These are phyloP conservation scores for Myochromella boudieri DNA, from an alignment of 768 basidiomycete species.

Conservation along the genomic window DNA sequence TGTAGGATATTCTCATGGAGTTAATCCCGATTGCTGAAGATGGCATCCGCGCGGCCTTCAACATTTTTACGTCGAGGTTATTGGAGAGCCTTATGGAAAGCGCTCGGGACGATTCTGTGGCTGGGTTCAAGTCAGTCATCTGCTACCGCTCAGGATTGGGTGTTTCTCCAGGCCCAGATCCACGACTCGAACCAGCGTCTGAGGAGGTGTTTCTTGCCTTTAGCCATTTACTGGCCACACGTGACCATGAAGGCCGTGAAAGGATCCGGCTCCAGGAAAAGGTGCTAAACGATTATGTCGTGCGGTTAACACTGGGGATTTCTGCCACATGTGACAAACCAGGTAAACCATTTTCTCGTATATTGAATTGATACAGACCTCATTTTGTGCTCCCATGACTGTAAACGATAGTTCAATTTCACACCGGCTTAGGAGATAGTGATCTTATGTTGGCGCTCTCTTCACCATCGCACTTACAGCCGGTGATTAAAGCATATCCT, in stretches of 20 bases:
- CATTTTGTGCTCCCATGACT: not conserved
- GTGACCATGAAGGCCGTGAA: slow-evolving; percentile 18
- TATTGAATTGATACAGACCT: no score
- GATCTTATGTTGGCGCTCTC: slow-evolving; percentile 59
- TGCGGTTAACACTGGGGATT: slow-evolving; percentile 52
- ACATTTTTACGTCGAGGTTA: slow-evolving; percentile 35
- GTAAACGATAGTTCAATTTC: slow-evolving; percentile 68
- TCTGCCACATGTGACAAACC: slow-evolving; percentile 58
- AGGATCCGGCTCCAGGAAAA: slow-evolving; percentile 60
- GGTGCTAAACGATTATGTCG: slow-evolving; percentile 64
- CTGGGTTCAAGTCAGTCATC: slow-evolving; percentile 71
- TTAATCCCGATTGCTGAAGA: slow-evolving; percentile 21
- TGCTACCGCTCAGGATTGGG: slow-evolving; percentile 79
- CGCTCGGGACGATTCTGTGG: slow-evolving; percentile 51
- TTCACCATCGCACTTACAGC: slow-evolving; percentile 68
- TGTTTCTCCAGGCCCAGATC: slow-evolving; percentile 31
- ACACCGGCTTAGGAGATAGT: slow-evolving; percentile 78
- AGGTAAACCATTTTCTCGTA: slow-evolving; percentile 41
- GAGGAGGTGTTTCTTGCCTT: slow-evolving; percentile 22
- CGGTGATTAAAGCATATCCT: slow-evolving; percentile 64
- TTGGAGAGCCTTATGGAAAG: slow-evolving; percentile 30
- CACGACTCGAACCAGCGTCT: slow-evolving; percentile 20
- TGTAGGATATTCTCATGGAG: slow-evolving; percentile 30
- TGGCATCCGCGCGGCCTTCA: slow-evolving; percentile 10
- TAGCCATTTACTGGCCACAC: slow-evolving; percentile 33